Conservation (phyloP, 2,329 filamentous ascomycete genomes). For the Sporothrix pseudoabietina region DNA sequence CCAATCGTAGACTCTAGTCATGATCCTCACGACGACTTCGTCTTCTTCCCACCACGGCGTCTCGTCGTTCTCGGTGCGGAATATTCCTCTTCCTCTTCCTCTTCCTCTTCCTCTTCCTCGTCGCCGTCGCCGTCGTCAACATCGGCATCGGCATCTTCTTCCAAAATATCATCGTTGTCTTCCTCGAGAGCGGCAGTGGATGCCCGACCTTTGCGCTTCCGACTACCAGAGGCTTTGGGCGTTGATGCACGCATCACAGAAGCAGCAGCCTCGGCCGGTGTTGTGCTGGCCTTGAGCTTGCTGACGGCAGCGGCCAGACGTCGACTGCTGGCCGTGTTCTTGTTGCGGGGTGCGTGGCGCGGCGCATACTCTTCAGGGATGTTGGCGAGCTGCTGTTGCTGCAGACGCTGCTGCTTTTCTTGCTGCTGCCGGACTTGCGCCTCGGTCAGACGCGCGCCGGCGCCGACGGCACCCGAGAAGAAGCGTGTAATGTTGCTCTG, state of each 20-base stretch:
- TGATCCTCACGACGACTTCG: background rate
- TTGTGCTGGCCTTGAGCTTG: conserved; percentile 38
- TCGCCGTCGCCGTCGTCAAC: conserved; percentile 19
- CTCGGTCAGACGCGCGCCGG: conserved; percentile 34
- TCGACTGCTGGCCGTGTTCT: conserved; percentile 37
- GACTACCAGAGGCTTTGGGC: conserved; percentile 29
- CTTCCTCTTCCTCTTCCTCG: background rate
- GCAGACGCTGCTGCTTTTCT: conserved; percentile 16
- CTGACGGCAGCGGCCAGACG: conserved; percentile 43
- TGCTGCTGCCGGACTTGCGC: conserved; percentile 27
- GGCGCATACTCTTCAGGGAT: conserved; percentile 39
- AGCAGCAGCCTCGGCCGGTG: conserved; percentile 31
- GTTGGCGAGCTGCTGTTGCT: conserved; percentile 26
- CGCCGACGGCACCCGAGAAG: conserved; percentile 69
- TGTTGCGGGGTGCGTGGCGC: conserved; percentile 36
- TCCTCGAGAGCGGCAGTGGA: conserved; percentile 1
- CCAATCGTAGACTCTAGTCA: background rate
- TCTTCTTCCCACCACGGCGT: conserved; percentile 31
- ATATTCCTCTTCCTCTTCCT: background rate
- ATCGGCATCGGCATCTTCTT: conserved; percentile 32
- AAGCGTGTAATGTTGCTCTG: conserved; percentile 95
- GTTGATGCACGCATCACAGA: conserved; percentile 18
- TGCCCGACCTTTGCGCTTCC: conserved; percentile 41
- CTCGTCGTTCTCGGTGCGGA: conserved; percentile 11
- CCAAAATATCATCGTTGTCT: conserved; percentile 29